These are phyloP conservation scores for Trichoderma breve DNA, from an alignment of 2,329 filamentous ascomycete species.

Conservation along the genomic window DNA sequence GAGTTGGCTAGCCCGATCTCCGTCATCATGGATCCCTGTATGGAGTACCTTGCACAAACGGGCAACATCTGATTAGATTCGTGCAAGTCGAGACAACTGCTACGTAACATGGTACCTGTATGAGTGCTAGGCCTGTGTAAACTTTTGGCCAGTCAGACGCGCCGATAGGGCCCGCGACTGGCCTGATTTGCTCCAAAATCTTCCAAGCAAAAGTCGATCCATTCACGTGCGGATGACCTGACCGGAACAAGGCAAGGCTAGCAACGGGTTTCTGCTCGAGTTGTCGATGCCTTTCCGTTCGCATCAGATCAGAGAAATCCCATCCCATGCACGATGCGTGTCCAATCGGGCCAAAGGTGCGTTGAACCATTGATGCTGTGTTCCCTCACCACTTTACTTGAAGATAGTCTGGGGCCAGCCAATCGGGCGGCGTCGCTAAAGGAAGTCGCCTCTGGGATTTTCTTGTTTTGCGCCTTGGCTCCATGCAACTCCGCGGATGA, in stretches of 20 bases:
- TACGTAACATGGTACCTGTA: background rate
- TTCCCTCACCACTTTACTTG: background rate
- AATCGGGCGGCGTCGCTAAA: conserved; percentile 26
- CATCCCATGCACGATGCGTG: background rate
- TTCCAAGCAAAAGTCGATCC: conserved; percentile 3
- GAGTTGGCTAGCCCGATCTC: conserved; percentile 15
- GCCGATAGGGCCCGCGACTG: background rate
- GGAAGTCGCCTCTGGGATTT: conserved; percentile 23
- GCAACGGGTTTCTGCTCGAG: background rate
- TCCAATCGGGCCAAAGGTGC: conserved; percentile 17
- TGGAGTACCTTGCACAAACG: conserved; percentile 5
- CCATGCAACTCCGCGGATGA: conserved; percentile 22
- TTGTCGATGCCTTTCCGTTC: background rate
- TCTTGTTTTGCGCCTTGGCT: conserved; percentile 9
- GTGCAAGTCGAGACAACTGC: background rate
- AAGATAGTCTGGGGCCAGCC: conserved; percentile 32
- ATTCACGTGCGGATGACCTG: conserved; percentile 6
- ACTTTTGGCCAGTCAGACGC: background rate
- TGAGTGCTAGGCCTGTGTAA: background rate
- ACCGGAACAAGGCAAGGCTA: conserved; percentile 2
- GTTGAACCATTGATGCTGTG: conserved; percentile 3
- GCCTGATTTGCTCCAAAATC: conserved; percentile 7
- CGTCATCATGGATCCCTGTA: conserved; percentile 8
- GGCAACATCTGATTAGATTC: conserved; percentile 13
- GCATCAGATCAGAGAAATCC: conserved; percentile 5